phyloP scores from a whole-genome alignment of 2,329 filamentous ascomycete species.

The Phaeophleospora eucalypticola region DNA sequence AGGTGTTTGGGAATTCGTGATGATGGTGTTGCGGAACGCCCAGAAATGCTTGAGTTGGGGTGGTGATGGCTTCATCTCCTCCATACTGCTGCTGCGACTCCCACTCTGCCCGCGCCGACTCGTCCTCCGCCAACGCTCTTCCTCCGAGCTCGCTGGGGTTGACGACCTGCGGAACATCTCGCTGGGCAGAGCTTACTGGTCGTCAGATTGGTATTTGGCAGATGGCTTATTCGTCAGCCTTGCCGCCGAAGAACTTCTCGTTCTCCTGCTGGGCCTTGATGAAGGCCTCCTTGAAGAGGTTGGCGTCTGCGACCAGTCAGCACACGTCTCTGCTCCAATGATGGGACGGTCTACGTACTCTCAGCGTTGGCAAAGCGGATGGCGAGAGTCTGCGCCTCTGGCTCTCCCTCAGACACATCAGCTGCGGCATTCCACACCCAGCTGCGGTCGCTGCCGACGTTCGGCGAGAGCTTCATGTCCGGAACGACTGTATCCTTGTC shows the following conservation, averaged over 20 bases:
- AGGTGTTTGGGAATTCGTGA: constrained; percentile 13
- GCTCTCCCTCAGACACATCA: constrained; percentile 96
- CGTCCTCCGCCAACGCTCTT: neutral
- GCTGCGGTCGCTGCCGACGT: constrained; percentile 94
- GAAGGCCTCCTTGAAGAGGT: constrained; percentile 95
- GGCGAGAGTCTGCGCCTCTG: constrained; percentile 90
- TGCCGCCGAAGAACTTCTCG: constrained; percentile 67
- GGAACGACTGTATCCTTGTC: constrained; percentile 66
- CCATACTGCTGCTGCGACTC: neutral
- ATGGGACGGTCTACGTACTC: constrained; percentile 57
- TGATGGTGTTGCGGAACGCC: constrained; percentile 25
- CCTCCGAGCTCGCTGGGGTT: neutral
- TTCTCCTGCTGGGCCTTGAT: constrained; percentile 96
- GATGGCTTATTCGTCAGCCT: constrained; percentile 21
- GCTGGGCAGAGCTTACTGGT: neutral
- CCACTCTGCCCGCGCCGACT: neutral
- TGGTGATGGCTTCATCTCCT: constrained; percentile 10
- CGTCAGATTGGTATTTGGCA: neutral
- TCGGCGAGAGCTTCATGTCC: constrained; percentile 98
- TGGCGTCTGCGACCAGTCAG: constrained; percentile 64
- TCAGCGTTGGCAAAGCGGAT: constrained; percentile 98
- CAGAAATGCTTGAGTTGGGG: constrained; percentile 21
- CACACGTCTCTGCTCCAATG: neutral
- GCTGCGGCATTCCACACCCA: constrained; percentile 99
- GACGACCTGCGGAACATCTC: neutral